These are phyloP conservation scores for Scedosporium boydii DNA, from an alignment of 2,329 filamentous ascomycete species.

Conservation along the genomic window DNA sequence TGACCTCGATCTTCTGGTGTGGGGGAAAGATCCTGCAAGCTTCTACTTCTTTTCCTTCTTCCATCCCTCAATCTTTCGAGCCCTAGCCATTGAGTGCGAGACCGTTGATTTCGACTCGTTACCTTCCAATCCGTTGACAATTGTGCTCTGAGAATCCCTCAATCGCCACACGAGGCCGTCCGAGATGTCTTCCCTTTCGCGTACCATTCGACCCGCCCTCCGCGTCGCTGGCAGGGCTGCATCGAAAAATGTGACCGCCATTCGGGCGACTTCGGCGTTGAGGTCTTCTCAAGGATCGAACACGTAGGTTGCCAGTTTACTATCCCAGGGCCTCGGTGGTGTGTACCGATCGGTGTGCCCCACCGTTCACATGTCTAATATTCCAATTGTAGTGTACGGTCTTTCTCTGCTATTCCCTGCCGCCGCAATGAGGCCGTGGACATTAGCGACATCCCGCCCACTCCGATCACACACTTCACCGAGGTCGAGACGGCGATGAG, in stretches of 20 bases:
- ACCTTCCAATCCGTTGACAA: neutral
- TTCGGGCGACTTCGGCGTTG: neutral
- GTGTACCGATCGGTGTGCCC: neutral
- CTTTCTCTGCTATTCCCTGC: conserved; percentile 50
- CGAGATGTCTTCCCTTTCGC: conserved; percentile 10
- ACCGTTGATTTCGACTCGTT: neutral
- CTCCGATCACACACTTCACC: conserved; percentile 85
- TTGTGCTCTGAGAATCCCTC: neutral
- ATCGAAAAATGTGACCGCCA: neutral
- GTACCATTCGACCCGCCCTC: conserved; percentile 8
- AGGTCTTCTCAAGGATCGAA: neutral
- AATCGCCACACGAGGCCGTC: neutral
- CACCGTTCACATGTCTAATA: neutral
- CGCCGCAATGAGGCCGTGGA: conserved; percentile 45
- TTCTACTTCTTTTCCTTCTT: neutral
- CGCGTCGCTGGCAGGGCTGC: neutral
- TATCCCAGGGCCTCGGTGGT: neutral
- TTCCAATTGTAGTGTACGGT: conserved; percentile 26
- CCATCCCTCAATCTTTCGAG: neutral
- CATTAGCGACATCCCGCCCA: conserved; percentile 72
- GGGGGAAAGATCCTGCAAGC: neutral
- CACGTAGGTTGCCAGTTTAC: neutral
- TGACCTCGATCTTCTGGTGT: neutral
- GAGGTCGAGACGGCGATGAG: conserved; percentile 85
- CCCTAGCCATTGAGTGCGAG: neutral